A percentile compares a stretch with the other conserved stretches of the same genome.
Conservation (phyloP, 2,329 filamentous ascomycete genomes). For the Phaeosphaeria sp. region DNA sequence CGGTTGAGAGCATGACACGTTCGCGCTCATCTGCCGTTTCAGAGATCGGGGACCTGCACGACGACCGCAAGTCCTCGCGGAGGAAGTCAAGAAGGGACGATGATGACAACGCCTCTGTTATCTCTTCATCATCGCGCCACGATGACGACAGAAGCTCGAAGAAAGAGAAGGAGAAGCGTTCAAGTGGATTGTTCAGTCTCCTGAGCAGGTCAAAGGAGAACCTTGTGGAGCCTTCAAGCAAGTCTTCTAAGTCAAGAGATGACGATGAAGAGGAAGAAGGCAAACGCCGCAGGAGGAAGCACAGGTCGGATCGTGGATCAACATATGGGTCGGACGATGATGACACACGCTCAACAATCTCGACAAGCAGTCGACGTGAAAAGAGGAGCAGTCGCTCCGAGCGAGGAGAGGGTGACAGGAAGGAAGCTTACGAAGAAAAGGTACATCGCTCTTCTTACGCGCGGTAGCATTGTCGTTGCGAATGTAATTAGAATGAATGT, state of each 20-base stretch:
- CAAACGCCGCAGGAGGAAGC: slow-evolving; percentile 55
- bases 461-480: slow-evolving; percentile 30
- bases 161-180: slow-evolving; percentile 52
- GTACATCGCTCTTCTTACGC: slow-evolving; percentile 44
- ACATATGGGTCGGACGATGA: slow-evolving; percentile 49
- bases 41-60: slow-evolving; percentile 49
- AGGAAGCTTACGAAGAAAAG: slow-evolving; percentile 44
- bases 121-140: slow-evolving; percentile 49
- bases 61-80: slow-evolving; percentile 47
- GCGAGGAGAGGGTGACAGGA: slow-evolving; percentile 43
- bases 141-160: slow-evolving; percentile 48
- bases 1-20: slow-evolving; percentile 31
- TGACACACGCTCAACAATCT: slow-evolving; percentile 44
- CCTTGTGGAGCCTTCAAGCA: slow-evolving; percentile 39
- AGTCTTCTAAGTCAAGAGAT: slow-evolving; percentile 41
- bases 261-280: slow-evolving; percentile 49
- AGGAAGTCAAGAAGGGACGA: slow-evolving; percentile 52
- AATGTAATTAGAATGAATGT: slow-evolving; percentile 41
- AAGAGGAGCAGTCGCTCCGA: slow-evolving; percentile 50
- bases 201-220: slow-evolving; percentile 55
- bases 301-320: slow-evolving; percentile 47
- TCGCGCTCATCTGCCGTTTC: slow-evolving; percentile 46
- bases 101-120: slow-evolving; percentile 51
- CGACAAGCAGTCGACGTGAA: slow-evolving; percentile 46
- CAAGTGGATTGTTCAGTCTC: slow-evolving; percentile 54